phyloP scores from a whole-genome alignment of 2,329 filamentous ascomycete genomes.

The Aspergillus terreus region DNA sequence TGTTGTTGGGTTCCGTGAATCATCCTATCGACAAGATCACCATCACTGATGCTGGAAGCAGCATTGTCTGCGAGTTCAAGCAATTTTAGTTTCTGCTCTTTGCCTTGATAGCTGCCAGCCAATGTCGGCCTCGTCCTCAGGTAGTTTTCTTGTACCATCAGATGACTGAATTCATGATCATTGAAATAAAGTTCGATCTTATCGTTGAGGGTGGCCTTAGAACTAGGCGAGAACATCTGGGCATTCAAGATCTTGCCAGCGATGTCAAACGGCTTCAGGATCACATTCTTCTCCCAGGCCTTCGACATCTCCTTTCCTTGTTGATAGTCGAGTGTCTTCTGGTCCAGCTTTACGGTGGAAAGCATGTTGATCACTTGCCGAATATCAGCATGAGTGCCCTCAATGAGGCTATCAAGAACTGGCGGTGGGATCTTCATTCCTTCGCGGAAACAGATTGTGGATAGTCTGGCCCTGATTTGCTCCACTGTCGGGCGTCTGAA shows the following conservation, averaged over 20 bases:
- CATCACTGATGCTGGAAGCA: constrained; percentile 94
- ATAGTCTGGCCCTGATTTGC: constrained; percentile 85
- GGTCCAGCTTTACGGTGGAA: constrained; percentile 85
- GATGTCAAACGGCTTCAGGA: constrained; percentile 98
- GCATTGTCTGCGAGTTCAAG: constrained; percentile 83
- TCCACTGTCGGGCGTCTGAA: constrained; percentile 89
- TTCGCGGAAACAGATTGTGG: constrained; percentile 92
- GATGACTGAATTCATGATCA: constrained; percentile 92
- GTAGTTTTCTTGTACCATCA: constrained; percentile 99
- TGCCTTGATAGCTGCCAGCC: constrained; percentile 59
- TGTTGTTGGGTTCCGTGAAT: constrained; percentile 98
- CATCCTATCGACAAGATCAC: constrained; percentile 94
- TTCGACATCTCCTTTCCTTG: constrained; percentile 92
- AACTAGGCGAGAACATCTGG: constrained; percentile 77
- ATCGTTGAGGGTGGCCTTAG: constrained; percentile 86
- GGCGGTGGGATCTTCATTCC: constrained; percentile 76
- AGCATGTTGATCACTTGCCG: constrained; percentile 99
- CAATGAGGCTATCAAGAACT: constrained; percentile 89
- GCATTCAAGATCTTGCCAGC: constrained; percentile 86
- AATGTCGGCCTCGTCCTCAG: constrained; percentile 73
- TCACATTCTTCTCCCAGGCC: constrained; percentile 95
- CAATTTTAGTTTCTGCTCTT: constrained; percentile 72
- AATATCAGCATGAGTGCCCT: constrained; percentile 93
- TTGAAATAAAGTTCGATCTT: constrained; percentile 99
- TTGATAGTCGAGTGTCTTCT: constrained; percentile 73